Evolutionary conservation across 306 rosid species (phyloP).

Genomic region (Gynostemma pentaphyllum): DNA sequence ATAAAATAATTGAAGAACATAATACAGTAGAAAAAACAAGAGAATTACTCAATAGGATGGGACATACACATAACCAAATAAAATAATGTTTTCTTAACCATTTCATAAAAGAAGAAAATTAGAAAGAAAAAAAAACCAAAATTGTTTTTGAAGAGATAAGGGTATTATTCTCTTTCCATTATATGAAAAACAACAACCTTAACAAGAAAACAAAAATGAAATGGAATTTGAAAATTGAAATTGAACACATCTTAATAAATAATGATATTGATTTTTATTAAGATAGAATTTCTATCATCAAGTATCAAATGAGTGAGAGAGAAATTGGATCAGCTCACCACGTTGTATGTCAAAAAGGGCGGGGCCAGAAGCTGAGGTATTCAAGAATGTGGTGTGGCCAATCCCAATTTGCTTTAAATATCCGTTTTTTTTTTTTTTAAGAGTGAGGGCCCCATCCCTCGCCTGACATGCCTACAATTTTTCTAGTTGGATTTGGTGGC

Average conservation of each 20-base stretch:
- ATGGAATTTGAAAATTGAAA: no score
- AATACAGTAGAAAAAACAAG: not conserved
- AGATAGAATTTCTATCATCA: no score
- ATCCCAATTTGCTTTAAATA: conserved; percentile 4
- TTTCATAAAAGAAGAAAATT: not conserved
- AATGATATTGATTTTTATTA: no score
- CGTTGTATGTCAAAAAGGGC: not conserved
- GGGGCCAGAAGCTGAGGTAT: not conserved
- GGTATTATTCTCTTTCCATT: not conserved
- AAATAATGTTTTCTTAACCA: not conserved
- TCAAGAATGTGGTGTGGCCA: conserved; percentile 9
- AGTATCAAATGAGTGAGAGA: no score
- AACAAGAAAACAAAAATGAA: not conserved
- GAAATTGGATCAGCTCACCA: conserved; percentile 8
- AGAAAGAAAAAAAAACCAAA: not conserved
- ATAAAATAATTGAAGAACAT: not conserved
- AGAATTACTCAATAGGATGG: not conserved
- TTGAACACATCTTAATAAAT: no score
- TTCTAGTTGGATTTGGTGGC: conserved; percentile 56
- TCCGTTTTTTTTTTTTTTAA: no score
- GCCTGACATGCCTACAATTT: conserved; percentile 12
- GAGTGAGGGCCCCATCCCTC: conserved; percentile 3
- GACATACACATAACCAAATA: not conserved
- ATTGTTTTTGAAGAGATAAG: not conserved
- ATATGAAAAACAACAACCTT: not conserved